Evolutionary conservation across 768 basidiomycete species (phyloP).

Genomic region (Fistulinella prunicolor): DNA sequence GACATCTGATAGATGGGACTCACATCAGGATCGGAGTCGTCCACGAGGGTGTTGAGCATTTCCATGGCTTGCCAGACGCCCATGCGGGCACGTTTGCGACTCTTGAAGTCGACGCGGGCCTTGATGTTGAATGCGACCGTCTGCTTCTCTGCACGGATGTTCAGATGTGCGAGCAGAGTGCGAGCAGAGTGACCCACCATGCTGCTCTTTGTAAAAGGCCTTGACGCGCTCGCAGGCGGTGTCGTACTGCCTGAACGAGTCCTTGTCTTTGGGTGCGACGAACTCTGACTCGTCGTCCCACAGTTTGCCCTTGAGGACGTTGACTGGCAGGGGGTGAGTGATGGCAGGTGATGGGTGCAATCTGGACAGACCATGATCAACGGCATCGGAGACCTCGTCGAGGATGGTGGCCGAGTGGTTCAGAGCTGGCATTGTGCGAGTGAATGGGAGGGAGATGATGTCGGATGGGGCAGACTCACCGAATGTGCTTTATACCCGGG

Average conservation of each 20-base stretch:
- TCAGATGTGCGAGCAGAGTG: background rate
- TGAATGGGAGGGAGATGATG: background rate
- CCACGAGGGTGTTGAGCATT: slow-evolving; percentile 80
- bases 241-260: slow-evolving; percentile 69
- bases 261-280: slow-evolving; percentile 60
- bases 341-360: background rate
- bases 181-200: slow-evolving; percentile 43
- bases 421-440: slow-evolving; percentile 26
- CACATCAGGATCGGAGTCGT: slow-evolving; percentile 90
- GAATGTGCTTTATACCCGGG: slow-evolving; percentile 19
- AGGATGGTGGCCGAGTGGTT: slow-evolving; percentile 31
- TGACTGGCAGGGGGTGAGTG: slow-evolving; percentile 44
- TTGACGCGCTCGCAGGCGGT: slow-evolving; percentile 76
- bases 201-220: slow-evolving; percentile 74
- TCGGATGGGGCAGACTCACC: slow-evolving; percentile 3
- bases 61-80: slow-evolving; percentile 86
- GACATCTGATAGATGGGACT: background rate
- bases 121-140: slow-evolving; percentile 83
- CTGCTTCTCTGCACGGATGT: slow-evolving; percentile 64
- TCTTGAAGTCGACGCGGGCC: slow-evolving; percentile 72
- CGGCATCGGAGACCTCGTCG: slow-evolving; percentile 46
- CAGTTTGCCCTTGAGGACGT: slow-evolving; percentile 58
- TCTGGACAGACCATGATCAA: slow-evolving; percentile 43
- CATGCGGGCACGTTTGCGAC: slow-evolving; percentile 68
- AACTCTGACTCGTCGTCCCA: slow-evolving; percentile 61